Evolutionary conservation across 1,139 yeast species (phyloP).

Genomic region (Taiozyma sp.): DNA sequence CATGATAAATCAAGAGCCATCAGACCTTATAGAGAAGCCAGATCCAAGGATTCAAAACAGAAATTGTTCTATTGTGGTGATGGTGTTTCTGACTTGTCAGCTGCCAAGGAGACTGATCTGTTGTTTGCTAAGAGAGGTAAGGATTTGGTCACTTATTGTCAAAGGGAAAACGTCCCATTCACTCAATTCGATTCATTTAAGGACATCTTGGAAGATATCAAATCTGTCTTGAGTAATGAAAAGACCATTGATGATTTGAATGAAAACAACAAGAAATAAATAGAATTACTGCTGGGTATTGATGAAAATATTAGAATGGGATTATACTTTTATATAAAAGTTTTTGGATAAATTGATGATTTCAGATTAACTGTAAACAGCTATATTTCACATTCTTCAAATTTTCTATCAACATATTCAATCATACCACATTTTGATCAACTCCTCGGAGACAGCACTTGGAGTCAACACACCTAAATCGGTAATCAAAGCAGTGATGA

Average conservation of each 20-base stretch:
- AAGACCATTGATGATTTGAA: slow-evolving; percentile 36
- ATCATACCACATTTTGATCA: slow-evolving; percentile 97
- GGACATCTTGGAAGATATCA: slow-evolving; percentile 61
- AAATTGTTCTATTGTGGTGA: slow-evolving; percentile 90
- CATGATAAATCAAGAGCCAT: slow-evolving; percentile 91
- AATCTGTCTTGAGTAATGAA: slow-evolving; percentile 40
- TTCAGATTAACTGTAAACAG: no score
- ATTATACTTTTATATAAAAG: no score
- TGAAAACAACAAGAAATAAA: slow-evolving; percentile 26
- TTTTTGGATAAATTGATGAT: no score
- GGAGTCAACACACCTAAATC: slow-evolving; percentile 97
- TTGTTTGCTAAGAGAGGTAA: slow-evolving; percentile 91
- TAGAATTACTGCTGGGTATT: neutral
- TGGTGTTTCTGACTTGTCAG: slow-evolving; percentile 92
- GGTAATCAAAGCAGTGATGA: slow-evolving; percentile 91
- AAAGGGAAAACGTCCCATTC: slow-evolving; percentile 75
- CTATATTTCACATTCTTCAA: no score
- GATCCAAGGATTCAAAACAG: slow-evolving; percentile 32
- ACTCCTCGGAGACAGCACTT: slow-evolving; percentile 94
- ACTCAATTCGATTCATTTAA: slow-evolving; percentile 72
- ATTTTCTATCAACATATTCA: slow-evolving; percentile 24
- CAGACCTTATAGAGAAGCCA: slow-evolving; percentile 53
- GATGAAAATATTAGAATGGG: neutral
- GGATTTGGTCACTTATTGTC: slow-evolving; percentile 83
- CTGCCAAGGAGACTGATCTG: slow-evolving; percentile 92